phyloP scores from a whole-genome alignment of 75 land plant species.

The Cryptomeria japonica region DNA sequence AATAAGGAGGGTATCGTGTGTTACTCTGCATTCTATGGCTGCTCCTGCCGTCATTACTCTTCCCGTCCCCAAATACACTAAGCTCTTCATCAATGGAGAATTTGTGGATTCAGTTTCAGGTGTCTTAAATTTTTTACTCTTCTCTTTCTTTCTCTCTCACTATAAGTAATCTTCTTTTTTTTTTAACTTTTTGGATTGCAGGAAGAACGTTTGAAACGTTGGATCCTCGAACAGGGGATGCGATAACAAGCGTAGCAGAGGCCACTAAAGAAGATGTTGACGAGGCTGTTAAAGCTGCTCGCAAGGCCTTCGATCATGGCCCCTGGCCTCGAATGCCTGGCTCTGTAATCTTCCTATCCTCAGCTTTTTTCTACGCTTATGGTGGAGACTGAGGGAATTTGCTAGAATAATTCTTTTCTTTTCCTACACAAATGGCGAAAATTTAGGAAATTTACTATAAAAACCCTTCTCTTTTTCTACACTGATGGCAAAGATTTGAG shows the following conservation, averaged over 20 bases:
- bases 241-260: slow-evolving; percentile 22
- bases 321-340: slow-evolving; percentile 74
- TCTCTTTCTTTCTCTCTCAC: not conserved
- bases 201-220: slow-evolving; percentile 73
- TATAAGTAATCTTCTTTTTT: not conserved
- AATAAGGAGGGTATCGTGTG: no score
- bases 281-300: slow-evolving; percentile 70
- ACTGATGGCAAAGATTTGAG: no score
- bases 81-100: slow-evolving; percentile 72
- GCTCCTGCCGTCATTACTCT: not conserved
- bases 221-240: slow-evolving; percentile 64
- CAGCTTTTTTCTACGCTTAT: not conserved
- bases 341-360: slow-evolving; percentile 18
- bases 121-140: not conserved
- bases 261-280: no score
- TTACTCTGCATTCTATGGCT: no score
- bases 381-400: no score
- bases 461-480: no score
- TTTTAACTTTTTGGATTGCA: not conserved
- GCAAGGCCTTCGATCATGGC: slow-evolving; percentile 69
- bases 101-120: slow-evolving; percentile 82
- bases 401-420: no score
- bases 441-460: no score
- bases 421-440: no score
- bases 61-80: slow-evolving; percentile 42